Evolutionary conservation across 805 yeast species (phyloP), one percentile per base, ranked within the genome.

Genomic region (Saturnispora galanensis): DNA sequence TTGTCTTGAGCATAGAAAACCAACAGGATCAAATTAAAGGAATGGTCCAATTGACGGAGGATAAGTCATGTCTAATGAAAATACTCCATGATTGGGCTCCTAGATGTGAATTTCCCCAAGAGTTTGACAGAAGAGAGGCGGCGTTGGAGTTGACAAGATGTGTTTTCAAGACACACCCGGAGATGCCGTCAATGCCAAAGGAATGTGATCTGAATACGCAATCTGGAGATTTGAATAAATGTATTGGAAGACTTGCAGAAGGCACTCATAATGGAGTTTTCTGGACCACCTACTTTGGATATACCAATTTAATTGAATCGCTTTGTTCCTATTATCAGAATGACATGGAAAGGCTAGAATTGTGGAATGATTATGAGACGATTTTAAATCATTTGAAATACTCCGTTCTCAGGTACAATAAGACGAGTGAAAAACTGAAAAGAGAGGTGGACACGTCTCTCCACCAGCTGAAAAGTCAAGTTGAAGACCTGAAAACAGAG

Each of bases 231-330:
- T 31, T 53, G 3, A 42, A 49, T 9, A 26, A 32, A 12, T 54
- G 58, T 42, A 42, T 54, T 11, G 39, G 38, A 2, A 4, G 9
- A 2, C 6, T 54, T 3, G 45, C 46, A 8, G 30, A 28, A 10
- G 42, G 34, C 15, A 31, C n/a, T 5, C 30, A 29, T 16, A 39
- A 44, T 13, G 18, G 42, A 1, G 45, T 38, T 15, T 35, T 46
- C 28, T 54, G 58, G 58, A 54, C 56, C 1, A 49, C 58, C 5
- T 54, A 50, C 35, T 52, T 50, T 39, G 57, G 58, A 3, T 54
- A 54, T 28, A 36, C 50, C 26, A 47, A 44, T 39, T 10, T 36
- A 7, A 28, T 48, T 6, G 56, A 49, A 10, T 33, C 35, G 10
- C 31, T 53, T 7, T 47, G 52, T 15, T 26, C 44, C 11, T 36